phyloP scores from a whole-genome alignment of 495 filamentous ascomycete genomes.

The Amniculicola lignicola region DNA sequence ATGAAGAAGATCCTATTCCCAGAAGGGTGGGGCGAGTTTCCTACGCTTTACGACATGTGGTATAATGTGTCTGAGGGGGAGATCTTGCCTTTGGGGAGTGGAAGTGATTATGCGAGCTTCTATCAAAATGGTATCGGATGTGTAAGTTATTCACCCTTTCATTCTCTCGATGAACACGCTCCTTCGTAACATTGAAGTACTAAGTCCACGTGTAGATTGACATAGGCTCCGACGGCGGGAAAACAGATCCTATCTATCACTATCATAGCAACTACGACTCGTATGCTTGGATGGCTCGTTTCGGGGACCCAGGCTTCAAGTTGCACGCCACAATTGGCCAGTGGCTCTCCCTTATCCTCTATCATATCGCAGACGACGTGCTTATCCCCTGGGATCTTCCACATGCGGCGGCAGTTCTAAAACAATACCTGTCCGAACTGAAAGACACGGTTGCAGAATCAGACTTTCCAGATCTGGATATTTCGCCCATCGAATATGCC shows the following conservation, averaged over 20 bases:
- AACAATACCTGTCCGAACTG: slow-evolving; percentile 25
- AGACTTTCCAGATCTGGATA: slow-evolving; percentile 23
- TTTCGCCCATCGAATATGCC: slow-evolving; percentile 4
- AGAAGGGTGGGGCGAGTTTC: slow-evolving; percentile 29
- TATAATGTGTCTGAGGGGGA: slow-evolving; percentile 29
- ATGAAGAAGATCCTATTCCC: slow-evolving; percentile 38
- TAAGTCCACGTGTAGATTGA: slow-evolving; percentile 24
- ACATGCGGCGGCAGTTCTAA: slow-evolving; percentile 18
- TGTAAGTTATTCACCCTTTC: slow-evolving; percentile 10
- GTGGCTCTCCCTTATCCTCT: slow-evolving; percentile 37
- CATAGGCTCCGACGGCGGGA: slow-evolving; percentile 29
- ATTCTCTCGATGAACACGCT: neutral
- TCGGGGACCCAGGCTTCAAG: slow-evolving; percentile 36
- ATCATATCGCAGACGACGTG: slow-evolving; percentile 40
- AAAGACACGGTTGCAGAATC: slow-evolving; percentile 17
- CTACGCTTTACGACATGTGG: slow-evolving; percentile 42
- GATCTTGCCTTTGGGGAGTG: slow-evolving; percentile 33
- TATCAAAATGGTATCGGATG: slow-evolving; percentile 36
- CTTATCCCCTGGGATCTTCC: slow-evolving; percentile 42
- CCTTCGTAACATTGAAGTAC: too few relatives aligned
- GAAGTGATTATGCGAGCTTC: slow-evolving; percentile 37
- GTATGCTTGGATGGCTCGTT: slow-evolving; percentile 36
- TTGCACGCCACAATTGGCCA: slow-evolving; percentile 36
- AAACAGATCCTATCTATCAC: slow-evolving; percentile 36
- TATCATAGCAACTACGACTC: slow-evolving; percentile 38